These are phyloP conservation scores for Xylariaceae sp. DNA, from an alignment of 2,329 filamentous ascomycete genomes.

Conservation along the genomic window DNA sequence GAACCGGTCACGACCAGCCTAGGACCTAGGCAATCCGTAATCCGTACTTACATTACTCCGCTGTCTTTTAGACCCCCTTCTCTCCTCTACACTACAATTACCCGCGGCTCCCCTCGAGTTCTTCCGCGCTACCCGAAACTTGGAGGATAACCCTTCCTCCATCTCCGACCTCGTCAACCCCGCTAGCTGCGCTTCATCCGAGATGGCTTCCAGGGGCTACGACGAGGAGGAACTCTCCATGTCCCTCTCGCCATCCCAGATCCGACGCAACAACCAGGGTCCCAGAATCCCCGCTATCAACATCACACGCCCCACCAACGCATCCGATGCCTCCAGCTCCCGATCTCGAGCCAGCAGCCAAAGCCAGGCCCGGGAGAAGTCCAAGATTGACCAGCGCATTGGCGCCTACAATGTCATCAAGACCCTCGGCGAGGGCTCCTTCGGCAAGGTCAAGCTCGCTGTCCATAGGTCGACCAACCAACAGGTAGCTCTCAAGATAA, in stretches of 20 bases:
- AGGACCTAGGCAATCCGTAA: neutral
- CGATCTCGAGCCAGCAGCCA: constrained; percentile 24
- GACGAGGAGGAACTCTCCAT: constrained; percentile 82
- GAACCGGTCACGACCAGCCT: neutral
- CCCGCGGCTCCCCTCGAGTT: neutral
- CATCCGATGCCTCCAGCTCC: constrained; percentile 30
- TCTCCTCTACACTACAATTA: constrained; percentile 8
- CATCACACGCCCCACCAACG: constrained; percentile 28
- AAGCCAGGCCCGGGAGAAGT: constrained; percentile 37
- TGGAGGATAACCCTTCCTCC: neutral
- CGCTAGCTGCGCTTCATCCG: constrained; percentile 16
- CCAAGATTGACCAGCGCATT: constrained; percentile 73
- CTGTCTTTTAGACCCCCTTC: constrained; percentile 1
- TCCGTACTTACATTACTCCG: neutral
- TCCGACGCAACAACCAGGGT: constrained; percentile 48
- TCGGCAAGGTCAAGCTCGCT: constrained; percentile 97
- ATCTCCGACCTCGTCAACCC: constrained; percentile 6
- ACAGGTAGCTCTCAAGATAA: constrained; percentile 97
- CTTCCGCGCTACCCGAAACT: constrained; percentile 6
- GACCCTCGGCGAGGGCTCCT: constrained; percentile 92
- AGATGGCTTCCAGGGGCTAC: constrained; percentile 53
- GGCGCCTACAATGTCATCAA: constrained; percentile 87
- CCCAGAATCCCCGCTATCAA: constrained; percentile 35
- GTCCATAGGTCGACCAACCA: constrained; percentile 88
- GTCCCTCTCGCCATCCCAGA: constrained; percentile 61